These are phyloP conservation scores for Pochonia chlamydosporia DNA, from an alignment of 2,329 filamentous ascomycete species.

Conservation along the genomic window DNA sequence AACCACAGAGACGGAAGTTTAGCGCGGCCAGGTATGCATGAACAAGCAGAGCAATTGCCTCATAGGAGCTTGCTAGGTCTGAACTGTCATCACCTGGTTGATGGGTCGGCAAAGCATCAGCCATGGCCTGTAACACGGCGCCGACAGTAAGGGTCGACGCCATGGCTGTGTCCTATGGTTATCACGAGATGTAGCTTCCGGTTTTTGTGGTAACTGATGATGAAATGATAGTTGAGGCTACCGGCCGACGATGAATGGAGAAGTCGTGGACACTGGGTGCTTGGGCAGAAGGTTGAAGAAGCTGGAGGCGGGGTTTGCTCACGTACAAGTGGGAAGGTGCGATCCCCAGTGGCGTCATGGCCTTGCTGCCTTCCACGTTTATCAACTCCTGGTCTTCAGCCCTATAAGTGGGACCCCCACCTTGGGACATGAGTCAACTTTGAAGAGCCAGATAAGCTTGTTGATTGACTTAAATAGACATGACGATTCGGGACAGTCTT, in stretches of 20 bases:
- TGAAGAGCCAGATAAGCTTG: too few species aligned
- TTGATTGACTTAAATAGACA: too few species aligned
- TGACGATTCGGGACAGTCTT: too few species aligned
- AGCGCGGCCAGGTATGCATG: slow-evolving; percentile 79
- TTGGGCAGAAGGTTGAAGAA: too few species aligned
- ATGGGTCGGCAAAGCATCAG: slow-evolving; percentile 53
- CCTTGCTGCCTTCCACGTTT: background rate
- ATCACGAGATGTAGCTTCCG: background rate
- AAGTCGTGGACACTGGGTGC: too few species aligned
- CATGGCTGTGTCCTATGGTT: slow-evolving; percentile 13
- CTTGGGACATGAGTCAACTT: too few species aligned
- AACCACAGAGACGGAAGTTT: slow-evolving; percentile 74
- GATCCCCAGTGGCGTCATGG: background rate
- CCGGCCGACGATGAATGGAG: too few species aligned
- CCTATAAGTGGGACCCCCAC: too few species aligned
- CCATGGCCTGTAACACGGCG: slow-evolving; percentile 50
- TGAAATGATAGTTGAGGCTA: too few species aligned
- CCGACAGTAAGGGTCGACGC: slow-evolving; percentile 19
- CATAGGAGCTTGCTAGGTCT: slow-evolving; percentile 65
- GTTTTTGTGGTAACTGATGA: background rate
- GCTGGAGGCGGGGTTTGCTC: too few species aligned
- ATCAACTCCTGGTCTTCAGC: too few species aligned
- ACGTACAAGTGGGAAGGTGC: too few species aligned
- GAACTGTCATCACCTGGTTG: slow-evolving; percentile 47
- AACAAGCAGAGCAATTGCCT: slow-evolving; percentile 76